Evolutionary conservation across 768 basidiomycete genomes (phyloP), one percentile per base, ranked within the genome.

Genomic region (Lyophyllum decastes): DNA sequence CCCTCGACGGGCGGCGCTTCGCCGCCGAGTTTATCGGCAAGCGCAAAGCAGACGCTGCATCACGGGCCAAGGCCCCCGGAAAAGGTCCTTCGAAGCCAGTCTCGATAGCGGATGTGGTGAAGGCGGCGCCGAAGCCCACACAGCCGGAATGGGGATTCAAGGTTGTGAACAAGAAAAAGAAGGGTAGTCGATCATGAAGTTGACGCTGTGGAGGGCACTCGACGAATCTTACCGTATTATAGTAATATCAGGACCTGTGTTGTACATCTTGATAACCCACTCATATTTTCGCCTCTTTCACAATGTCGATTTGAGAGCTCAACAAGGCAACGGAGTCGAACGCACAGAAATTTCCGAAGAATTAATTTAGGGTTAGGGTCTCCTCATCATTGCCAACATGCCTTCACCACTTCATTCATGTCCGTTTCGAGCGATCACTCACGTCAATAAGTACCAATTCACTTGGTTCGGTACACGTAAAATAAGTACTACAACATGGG

Each of bases 151-250:
- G 94, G 90, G 86, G 87, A 7, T 94, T 94, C 79, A 95, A 94
- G 75, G 90, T 95, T 5, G 92, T 95, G 52, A 94, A 94, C 65
- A 95, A 95, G 81, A 97, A 95, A 79, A 97, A 94, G 84, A 93
- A 92, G 75, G 82, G 88, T 16, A 82, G 82, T 26, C 78, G 83
- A 64, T 68, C 84, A 46, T 89, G 69, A 76, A 49, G 52, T 22
- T 26, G 54, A 35, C 44, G 43, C 44, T 2, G 47, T 35, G 16
- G 21, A 27, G 27, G 45, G 35, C 40, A 33, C 43, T 47, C 24
- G 25, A 14, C 34, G 17, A 47, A 51, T 25, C 47, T 46, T 57
- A 59, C 49, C 52, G 49, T 52, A 53, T 27, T 26, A 56, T 59
- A 61, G 19, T 63, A 60, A 60, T 62, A 49, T 47, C 48, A 55